Conservation (phyloP, 129 eudicot genomes). For the Apium graveolens region DNA sequence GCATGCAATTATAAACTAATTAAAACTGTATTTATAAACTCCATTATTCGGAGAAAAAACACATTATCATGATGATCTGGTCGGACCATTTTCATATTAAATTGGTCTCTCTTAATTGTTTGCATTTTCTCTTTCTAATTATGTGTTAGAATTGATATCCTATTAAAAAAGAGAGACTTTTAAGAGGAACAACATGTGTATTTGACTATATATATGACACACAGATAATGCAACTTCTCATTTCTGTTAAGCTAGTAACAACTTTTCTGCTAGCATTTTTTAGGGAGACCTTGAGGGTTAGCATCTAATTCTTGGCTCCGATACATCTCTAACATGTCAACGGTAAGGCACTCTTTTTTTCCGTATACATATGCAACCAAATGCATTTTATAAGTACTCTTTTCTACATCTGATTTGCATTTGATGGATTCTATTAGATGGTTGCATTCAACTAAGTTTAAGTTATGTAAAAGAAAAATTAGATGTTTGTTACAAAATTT, state of each 20-base stretch:
- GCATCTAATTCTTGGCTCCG: not conserved
- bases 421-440: too few species aligned
- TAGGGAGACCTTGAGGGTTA: not conserved
- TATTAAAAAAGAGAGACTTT: not conserved
- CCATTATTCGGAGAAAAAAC: conserved; percentile 1
- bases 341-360: not conserved
- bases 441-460: too few species aligned
- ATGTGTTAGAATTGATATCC: not conserved
- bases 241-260: not conserved
- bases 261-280: not conserved
- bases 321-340: not conserved
- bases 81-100: too few species aligned
- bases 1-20: not conserved
- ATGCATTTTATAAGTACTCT: not conserved
- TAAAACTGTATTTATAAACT: not conserved
- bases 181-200: not conserved
- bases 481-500: not conserved
- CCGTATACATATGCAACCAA: not conserved
- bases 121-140: not conserved
- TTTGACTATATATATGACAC: not conserved
- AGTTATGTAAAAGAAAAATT: too few species aligned
- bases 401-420: not conserved
- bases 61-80: not conserved
- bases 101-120: conserved; percentile 18
- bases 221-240: not conserved